These are phyloP conservation scores for Madurella mycetomatis DNA, from an alignment of 2,329 filamentous ascomycete species.

Conservation along the genomic window DNA sequence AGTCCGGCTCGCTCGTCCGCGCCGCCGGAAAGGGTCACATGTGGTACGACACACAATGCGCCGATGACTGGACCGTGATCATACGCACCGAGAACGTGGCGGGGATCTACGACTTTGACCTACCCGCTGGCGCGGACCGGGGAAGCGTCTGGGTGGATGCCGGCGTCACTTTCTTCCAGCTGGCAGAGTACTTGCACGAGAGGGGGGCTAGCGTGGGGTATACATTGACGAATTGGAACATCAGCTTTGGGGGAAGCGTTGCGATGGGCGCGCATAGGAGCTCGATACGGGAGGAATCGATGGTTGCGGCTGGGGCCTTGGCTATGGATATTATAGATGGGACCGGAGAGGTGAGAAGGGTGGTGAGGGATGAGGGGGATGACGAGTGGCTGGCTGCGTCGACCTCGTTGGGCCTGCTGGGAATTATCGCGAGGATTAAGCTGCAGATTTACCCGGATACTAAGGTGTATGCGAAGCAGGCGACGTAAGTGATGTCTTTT, in stretches of 20 bases:
- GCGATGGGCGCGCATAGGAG: conserved; percentile 51
- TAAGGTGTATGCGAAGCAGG: conserved; percentile 48
- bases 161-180: conserved; percentile 49
- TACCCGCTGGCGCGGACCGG: conserved; percentile 33
- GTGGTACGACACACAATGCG: conserved; percentile 53
- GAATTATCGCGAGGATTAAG: conserved; percentile 45
- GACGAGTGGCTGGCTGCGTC: conserved; percentile 50
- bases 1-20: conserved; percentile 38
- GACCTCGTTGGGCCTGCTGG: conserved; percentile 45
- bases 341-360: conserved; percentile 37
- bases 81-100: conserved; percentile 55
- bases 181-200: conserved; percentile 46
- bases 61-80: conserved; percentile 45
- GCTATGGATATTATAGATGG: conserved; percentile 48
- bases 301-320: conserved; percentile 46
- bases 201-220: conserved; percentile 45
- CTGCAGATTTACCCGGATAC: conserved; percentile 48
- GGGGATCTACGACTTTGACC: conserved; percentile 49
- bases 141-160: conserved; percentile 47
- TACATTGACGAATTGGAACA: conserved; percentile 52
- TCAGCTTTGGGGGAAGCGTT: conserved; percentile 46
- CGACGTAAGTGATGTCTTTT: conserved; percentile 36
- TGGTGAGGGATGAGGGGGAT: conserved; percentile 39
- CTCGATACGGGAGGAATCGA: conserved; percentile 44
- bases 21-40: conserved; percentile 48